Conservation (phyloP, 129 eudicot genomes). For the Solidago caesia region DNA sequence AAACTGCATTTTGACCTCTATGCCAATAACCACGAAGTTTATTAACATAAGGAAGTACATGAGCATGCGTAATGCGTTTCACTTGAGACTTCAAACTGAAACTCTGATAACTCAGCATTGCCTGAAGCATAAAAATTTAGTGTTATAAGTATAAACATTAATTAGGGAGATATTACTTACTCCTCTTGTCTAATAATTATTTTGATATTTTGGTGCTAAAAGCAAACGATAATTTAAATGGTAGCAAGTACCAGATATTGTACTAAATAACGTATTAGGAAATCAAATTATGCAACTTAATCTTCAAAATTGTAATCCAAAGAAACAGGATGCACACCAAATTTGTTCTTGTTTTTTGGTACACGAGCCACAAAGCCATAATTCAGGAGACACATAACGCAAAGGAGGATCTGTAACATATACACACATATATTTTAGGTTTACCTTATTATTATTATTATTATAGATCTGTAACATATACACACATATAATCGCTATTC, state of each 20-base stretch:
- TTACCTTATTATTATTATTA: too few species aligned
- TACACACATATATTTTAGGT: too few species aligned
- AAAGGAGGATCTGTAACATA: not conserved
- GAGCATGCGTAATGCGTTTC: slow-evolving; percentile 9
- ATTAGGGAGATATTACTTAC: not conserved
- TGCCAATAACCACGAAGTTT: slow-evolving; percentile 39
- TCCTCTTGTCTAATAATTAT: not conserved
- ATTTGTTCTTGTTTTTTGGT: not conserved
- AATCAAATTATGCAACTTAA: not conserved
- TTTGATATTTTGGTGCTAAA: not conserved
- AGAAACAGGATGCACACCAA: not conserved
- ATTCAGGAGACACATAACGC: not conserved
- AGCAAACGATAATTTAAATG: slow-evolving; percentile 32
- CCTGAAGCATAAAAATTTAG: slow-evolving; percentile 1
- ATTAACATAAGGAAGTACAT: slow-evolving; percentile 39
- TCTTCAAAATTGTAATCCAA: not conserved
- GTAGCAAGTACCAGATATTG: slow-evolving; percentile 24
- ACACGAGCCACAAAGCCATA: not conserved
- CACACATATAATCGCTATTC: too few species aligned
- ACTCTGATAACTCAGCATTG: slow-evolving; percentile 14
- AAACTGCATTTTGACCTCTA: slow-evolving; percentile 33
- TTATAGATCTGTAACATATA: too few species aligned
- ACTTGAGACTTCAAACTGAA: slow-evolving; percentile 24
- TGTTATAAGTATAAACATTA: not conserved
- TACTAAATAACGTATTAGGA: not conserved